A percentile compares a stretch with the other conserved stretches of the same genome.
Conservation (phyloP, 192 early-diverging fungal genomes). For the Coemansia sp. region DNA sequence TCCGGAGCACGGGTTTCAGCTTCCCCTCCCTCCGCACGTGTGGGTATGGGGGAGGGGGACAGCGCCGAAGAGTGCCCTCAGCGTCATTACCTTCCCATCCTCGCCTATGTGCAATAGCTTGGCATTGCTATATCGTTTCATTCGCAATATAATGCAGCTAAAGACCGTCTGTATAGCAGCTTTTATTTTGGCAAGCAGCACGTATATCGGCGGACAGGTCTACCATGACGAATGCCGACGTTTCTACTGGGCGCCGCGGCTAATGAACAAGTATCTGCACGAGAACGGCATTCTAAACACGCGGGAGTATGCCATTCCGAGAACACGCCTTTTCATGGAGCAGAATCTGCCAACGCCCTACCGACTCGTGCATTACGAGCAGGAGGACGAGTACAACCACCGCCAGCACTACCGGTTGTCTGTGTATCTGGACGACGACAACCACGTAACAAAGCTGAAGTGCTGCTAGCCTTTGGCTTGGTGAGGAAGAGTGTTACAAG, state of each 20-base stretch:
- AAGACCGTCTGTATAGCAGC: not conserved
- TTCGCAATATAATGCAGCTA: not conserved
- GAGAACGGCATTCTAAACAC: constrained; percentile 48
- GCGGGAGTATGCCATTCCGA: constrained; percentile 37
- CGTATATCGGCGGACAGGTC: constrained; percentile 26
- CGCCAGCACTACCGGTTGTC: constrained; percentile 51
- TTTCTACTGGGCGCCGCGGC: constrained; percentile 54
- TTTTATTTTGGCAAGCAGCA: not conserved
- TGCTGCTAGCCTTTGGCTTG: constrained; percentile 25
- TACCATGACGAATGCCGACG: constrained; percentile 49
- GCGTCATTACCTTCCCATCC: not conserved
- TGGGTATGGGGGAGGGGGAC: not conserved
- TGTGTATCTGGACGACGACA: constrained; percentile 46
- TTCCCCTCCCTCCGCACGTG: not conserved
- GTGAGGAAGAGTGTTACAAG: no score
- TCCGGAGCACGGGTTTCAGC: not conserved
- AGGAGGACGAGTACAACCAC: constrained; percentile 51
- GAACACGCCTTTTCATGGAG: constrained; percentile 30
- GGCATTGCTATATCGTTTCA: not conserved
- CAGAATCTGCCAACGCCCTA: constrained; percentile 51
- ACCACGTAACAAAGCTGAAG: constrained; percentile 55
- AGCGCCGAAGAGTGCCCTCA: not conserved
- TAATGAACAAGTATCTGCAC: constrained; percentile 56
- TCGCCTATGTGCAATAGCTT: not conserved
- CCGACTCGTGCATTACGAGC: constrained; percentile 34